Base-by-base conservation (phyloP, 306 rosid species). In the Malus orientalis region DNA sequence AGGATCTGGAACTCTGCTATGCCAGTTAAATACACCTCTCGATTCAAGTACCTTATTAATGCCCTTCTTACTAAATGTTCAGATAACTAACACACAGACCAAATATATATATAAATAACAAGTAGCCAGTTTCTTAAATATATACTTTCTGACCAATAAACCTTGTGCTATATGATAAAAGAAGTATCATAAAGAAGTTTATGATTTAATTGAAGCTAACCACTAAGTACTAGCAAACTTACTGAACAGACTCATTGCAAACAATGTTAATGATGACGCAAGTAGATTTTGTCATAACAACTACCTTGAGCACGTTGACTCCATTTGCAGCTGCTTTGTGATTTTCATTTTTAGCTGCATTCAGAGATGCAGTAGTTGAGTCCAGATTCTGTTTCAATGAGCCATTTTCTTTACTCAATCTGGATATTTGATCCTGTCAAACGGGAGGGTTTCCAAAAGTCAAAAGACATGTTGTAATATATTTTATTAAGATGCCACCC, bases 321-420 rank as follows among this genome's bases (percentile, higher is more conserved):
- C 92, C 93, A 84, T 83, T 87, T 69, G 84, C 27, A 8, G 85
- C 80, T 74, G 84, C 74, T 84, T 80, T 84, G 76, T 82, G 79
- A 76, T 81, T 86, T 82, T 86, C 93, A 69, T 67, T 81, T 87
- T 74, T 85, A 67, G 90, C 78, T 6, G 78, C 82, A 75, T 66
- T 79, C 73, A 78, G 30, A 80, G 89, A 82, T 74, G 90, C 69
- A 84, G 81, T 82, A 40, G 87, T 81, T 81, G 85, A 71, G 36
- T 94, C 97, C 85, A 90, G 75, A 80, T 79, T 89, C 74, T 87
- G 95, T 79, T 90, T 95, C 76, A 95, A 80, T 22, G 89, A 89
- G 78, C 92, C 96, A 73, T 95, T 89, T 88, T 95, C 98, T 84
- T 83, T 90, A 81, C 76, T 83, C 85, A 95, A 79, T 85, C 91